Evolutionary conservation across 2,329 filamentous ascomycete species (phyloP).

Genomic region (Colletotrichum sp.): DNA sequence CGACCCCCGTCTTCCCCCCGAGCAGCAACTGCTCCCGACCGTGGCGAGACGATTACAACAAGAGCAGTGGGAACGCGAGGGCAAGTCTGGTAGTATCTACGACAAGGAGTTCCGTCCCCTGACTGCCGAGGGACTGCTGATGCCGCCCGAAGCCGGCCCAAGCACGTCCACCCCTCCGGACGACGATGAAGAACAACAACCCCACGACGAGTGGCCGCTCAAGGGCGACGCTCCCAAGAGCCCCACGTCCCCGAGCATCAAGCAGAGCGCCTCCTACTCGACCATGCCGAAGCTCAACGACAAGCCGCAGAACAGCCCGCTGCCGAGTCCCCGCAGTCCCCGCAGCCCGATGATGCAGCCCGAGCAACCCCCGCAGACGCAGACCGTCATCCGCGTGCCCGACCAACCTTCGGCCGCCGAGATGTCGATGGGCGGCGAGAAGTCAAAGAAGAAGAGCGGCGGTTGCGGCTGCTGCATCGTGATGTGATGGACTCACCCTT

Average conservation of each 20-base stretch:
- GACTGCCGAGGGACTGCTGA: slow-evolving; percentile 66
- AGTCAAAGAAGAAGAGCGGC: slow-evolving; percentile 40
- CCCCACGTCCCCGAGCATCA: slow-evolving; percentile 39
- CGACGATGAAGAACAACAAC: slow-evolving; percentile 33
- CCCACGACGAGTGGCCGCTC: slow-evolving; percentile 64
- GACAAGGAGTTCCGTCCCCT: slow-evolving; percentile 87
- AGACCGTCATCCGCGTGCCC: slow-evolving; percentile 25
- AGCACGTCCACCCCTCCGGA: slow-evolving; percentile 20
- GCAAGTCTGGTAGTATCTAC: slow-evolving; percentile 83
- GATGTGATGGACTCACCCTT: slow-evolving; percentile 42
- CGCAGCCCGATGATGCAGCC: slow-evolving; percentile 30
- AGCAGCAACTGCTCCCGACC: slow-evolving; percentile 94
- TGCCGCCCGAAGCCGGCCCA: slow-evolving; percentile 43
- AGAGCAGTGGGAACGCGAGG: slow-evolving; percentile 93
- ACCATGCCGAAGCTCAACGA: slow-evolving; percentile 67
- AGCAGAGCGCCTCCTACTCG: slow-evolving; percentile 60
- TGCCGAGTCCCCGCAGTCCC: slow-evolving; percentile 53
- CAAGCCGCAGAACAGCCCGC: slow-evolving; percentile 40
- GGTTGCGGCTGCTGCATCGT: slow-evolving; percentile 58
- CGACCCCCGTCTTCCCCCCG: slow-evolving; percentile 89
- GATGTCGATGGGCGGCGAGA: slow-evolving; percentile 26
- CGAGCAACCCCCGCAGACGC: slow-evolving; percentile 30
- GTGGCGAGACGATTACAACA: slow-evolving; percentile 91
- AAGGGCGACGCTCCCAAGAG: slow-evolving; percentile 52
- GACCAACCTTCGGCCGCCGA: slow-evolving; percentile 6